A percentile compares a stretch with the other conserved stretches of the same genome.
Evolutionary conservation across 768 basidiomycete species (phyloP).

Genomic region (Pleurotus salmoneostramineus): DNA sequence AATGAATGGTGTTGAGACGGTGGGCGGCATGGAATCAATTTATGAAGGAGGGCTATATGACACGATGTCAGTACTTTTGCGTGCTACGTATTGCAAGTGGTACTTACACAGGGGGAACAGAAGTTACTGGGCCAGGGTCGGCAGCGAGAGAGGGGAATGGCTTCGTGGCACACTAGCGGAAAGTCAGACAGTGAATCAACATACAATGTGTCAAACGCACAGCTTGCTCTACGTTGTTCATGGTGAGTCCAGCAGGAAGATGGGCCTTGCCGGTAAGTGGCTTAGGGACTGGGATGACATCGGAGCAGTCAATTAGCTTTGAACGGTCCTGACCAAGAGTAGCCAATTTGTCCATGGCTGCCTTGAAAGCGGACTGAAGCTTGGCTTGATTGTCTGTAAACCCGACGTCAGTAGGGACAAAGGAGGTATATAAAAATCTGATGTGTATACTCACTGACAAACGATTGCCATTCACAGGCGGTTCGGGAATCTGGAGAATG

Average conservation of each 20-base stretch:
- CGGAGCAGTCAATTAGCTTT: slow-evolving; percentile 15
- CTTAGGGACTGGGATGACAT: slow-evolving; percentile 15
- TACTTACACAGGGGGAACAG: slow-evolving; percentile 7
- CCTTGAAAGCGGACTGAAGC: slow-evolving; percentile 19
- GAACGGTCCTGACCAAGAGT: slow-evolving; percentile 22
- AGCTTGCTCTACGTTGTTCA: slow-evolving; percentile 8
- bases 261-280: slow-evolving; percentile 12
- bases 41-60: slow-evolving; percentile 5
- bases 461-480: slow-evolving; percentile 32
- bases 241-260: slow-evolving; percentile 15
- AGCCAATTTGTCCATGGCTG: slow-evolving; percentile 28
- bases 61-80: background rate
- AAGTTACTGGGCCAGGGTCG: slow-evolving; percentile 4
- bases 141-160: slow-evolving; percentile 6
- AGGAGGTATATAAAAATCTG: background rate
- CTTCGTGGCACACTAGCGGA: background rate
- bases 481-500: slow-evolving; percentile 26
- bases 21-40: background rate
- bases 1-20: too few species aligned
- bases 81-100: background rate
- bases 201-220: background rate
- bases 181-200: background rate
- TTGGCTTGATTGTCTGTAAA: slow-evolving; percentile 16
- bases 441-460: slow-evolving; percentile 17
- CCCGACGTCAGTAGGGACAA: background rate